These are phyloP conservation scores for Physocladia obscura DNA, from an alignment of 192 early-diverging fungal species.

Conservation along the genomic window DNA sequence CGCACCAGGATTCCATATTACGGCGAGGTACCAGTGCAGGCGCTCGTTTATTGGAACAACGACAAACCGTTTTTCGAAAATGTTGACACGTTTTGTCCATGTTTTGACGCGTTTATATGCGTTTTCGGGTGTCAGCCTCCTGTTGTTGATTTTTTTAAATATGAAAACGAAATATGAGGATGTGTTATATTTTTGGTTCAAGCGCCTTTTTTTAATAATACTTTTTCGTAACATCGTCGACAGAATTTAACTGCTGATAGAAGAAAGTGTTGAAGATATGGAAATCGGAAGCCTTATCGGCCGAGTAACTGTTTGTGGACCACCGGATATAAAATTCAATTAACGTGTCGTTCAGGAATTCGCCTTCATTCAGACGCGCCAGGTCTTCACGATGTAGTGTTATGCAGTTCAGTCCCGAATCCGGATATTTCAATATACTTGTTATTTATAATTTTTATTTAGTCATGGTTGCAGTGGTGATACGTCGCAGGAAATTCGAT, in stretches of 20 bases:
- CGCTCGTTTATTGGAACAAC: constrained; percentile 88
- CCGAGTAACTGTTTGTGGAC: not conserved
- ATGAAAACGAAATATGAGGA: no score
- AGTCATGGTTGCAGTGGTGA: no score
- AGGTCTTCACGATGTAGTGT: constrained; percentile 67
- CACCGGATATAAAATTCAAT: constrained; percentile 85
- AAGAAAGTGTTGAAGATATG: constrained; percentile 88
- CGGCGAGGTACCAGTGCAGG: constrained; percentile 85
- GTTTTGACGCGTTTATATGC: constrained; percentile 66
- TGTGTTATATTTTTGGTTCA: no score
- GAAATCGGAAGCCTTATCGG: constrained; percentile 38
- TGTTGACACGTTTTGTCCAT: constrained; percentile 75
- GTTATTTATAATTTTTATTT: no score
- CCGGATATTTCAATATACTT: constrained; percentile 56
- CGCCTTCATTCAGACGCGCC: constrained; percentile 59
- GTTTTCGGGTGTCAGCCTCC: constrained; percentile 34
- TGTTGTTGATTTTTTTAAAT: no score
- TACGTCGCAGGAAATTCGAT: no score
- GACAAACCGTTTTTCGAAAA: constrained; percentile 75
- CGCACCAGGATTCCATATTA: constrained; percentile 71
- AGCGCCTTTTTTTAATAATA: not conserved
- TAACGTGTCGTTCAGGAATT: constrained; percentile 87
- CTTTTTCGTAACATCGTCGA: not conserved
- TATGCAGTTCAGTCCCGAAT: constrained; percentile 51
- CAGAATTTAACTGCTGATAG: constrained; percentile 54